Percentiles rank a stretch among this genome's conserved stretches.
Evolutionary conservation across 441 rosid species (phyloP).

Genomic region (Erodium texanum): DNA sequence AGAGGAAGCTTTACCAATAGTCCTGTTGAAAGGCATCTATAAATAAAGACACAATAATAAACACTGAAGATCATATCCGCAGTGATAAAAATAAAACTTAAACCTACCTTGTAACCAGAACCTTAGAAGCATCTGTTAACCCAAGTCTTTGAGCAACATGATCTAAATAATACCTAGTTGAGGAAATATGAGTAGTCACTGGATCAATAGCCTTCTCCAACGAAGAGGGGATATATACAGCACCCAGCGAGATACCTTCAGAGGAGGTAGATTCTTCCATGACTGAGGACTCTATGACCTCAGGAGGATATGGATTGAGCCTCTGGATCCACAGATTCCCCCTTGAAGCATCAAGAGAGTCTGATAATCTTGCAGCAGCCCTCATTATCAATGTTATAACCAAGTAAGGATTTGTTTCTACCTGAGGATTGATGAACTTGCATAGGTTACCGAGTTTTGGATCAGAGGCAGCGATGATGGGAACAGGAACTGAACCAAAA

Average conservation of each 20-base stretch:
- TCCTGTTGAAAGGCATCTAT: slow-evolving; percentile 40
- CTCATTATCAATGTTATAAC: slow-evolving; percentile 44
- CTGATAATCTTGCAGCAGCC: slow-evolving; percentile 57
- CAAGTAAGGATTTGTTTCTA: slow-evolving; percentile 55
- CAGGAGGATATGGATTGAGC: slow-evolving; percentile 46
- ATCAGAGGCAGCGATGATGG: slow-evolving; percentile 66
- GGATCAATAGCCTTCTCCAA: slow-evolving; percentile 37
- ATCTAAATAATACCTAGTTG: slow-evolving; percentile 61
- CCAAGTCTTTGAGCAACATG: slow-evolving; percentile 59
- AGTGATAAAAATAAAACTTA: slow-evolving; percentile 10
- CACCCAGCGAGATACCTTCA: slow-evolving; percentile 27
- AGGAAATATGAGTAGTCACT: slow-evolving; percentile 37
- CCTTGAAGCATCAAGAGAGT: slow-evolving; percentile 34
- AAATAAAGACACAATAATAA: too few species aligned
- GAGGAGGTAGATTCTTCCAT: slow-evolving; percentile 32
- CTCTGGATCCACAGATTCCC: slow-evolving; percentile 45
- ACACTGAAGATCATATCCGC: not conserved
- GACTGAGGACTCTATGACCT: slow-evolving; percentile 32
- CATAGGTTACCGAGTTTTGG: slow-evolving; percentile 54
- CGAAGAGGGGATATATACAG: slow-evolving; percentile 45
- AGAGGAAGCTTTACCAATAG: slow-evolving; percentile 75
- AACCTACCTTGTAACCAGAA: slow-evolving; percentile 71
- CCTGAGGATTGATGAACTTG: slow-evolving; percentile 54
- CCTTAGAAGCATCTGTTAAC: slow-evolving; percentile 44
- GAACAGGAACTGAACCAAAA: slow-evolving; percentile 59